phyloP scores from a whole-genome alignment of 345 rosid genomes.

The Acer campestre region DNA sequence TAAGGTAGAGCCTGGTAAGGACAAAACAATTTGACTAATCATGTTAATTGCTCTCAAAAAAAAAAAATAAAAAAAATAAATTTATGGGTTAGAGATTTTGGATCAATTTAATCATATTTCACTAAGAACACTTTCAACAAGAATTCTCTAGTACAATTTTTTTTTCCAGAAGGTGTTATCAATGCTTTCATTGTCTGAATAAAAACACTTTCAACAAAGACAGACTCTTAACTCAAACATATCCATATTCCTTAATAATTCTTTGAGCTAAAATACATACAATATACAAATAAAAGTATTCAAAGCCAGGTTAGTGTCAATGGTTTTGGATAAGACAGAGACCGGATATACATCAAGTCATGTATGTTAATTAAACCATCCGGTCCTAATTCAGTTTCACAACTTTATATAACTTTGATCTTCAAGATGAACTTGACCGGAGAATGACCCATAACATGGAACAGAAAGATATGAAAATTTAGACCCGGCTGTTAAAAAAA shows the following conservation, averaged over 20 bases:
- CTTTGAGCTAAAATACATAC: not conserved
- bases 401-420: too few relatives aligned
- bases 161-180: too few relatives aligned
- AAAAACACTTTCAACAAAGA: not conserved
- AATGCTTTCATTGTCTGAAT: not conserved
- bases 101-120: not conserved
- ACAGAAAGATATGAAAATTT: not conserved
- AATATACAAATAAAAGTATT: not conserved
- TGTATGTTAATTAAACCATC: not conserved
- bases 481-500: not conserved
- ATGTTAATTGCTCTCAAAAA: too few relatives aligned
- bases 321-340: slow-evolving; percentile 9
- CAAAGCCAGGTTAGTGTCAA: not conserved
- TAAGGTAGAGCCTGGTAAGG: not conserved
- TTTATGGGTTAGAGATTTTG: not conserved
- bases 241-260: not conserved
- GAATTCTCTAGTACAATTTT: too few relatives aligned
- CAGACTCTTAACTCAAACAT: not conserved
- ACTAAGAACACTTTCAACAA: too few relatives aligned
- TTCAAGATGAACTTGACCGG: too few relatives aligned
- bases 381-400: too few relatives aligned
- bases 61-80: too few relatives aligned
- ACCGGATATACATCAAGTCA: slow-evolving; percentile 9
- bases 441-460: too few relatives aligned
- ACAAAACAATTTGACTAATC: not conserved